Evolutionary conservation across 441 rosid genomes (phyloP).

Genomic region (Erysimum cheiri): DNA sequence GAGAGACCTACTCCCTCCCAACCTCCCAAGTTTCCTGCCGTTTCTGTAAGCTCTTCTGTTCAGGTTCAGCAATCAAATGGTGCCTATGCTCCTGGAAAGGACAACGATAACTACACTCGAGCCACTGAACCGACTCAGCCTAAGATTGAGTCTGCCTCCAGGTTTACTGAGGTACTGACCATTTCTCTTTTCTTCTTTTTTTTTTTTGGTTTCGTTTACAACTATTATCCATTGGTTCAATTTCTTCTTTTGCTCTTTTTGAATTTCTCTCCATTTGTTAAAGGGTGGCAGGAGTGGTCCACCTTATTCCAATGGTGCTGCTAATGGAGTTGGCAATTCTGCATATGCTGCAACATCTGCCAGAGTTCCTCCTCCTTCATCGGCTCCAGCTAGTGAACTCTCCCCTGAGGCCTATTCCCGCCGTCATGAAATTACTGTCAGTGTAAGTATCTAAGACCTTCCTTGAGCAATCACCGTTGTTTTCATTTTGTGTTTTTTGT

Average conservation of each 20-base stretch:
- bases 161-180: conserved; percentile 57
- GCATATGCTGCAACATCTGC: conserved; percentile 55
- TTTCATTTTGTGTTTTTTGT: neutral
- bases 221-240: conserved; percentile 5
- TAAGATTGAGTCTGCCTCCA: conserved; percentile 51
- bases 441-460: conserved; percentile 55
- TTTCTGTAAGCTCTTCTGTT: conserved; percentile 62
- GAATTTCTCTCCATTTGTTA: neutral
- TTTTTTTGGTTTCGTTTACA: too few species aligned
- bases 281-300: conserved; percentile 50
- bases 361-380: conserved; percentile 53
- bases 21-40: conserved; percentile 46
- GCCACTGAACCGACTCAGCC: conserved; percentile 40
- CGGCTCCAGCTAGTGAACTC: conserved; percentile 47
- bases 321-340: conserved; percentile 52
- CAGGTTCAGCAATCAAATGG: conserved; percentile 58
- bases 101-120: conserved; percentile 52
- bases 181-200: neutral
- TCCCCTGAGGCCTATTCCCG: conserved; percentile 77
- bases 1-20: conserved; percentile 58
- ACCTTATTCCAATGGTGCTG: conserved; percentile 50
- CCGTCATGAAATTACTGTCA: conserved; percentile 86
- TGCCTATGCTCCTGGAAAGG: conserved; percentile 52
- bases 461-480: neutral
- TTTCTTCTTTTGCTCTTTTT: neutral